Evolutionary conservation across 495 filamentous ascomycete species (phyloP).

Genomic region (Podospora conica): DNA sequence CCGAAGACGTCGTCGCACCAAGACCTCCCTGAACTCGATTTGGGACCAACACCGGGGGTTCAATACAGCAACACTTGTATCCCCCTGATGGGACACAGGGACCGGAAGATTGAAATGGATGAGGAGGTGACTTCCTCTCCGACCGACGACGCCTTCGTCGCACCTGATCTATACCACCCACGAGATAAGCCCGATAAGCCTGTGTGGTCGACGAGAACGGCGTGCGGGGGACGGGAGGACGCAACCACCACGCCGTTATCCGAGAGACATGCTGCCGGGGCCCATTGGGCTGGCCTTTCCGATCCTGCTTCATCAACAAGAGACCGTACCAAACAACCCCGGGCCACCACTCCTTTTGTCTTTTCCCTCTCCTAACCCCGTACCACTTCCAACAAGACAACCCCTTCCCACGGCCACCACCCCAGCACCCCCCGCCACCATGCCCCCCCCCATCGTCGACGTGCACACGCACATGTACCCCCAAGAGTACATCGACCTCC

Average conservation of each 20-base stretch:
- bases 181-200: not conserved
- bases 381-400: not conserved
- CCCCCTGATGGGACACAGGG: not conserved
- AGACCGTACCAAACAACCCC: not conserved
- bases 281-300: not conserved
- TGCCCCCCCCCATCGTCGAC: conserved; percentile 55
- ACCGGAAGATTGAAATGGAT: not conserved
- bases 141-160: not conserved
- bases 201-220: not conserved
- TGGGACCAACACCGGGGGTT: too few relatives aligned
- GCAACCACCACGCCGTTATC: not conserved
- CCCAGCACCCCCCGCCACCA: conserved; percentile 15
- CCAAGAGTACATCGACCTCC: conserved; percentile 71
- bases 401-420: too few relatives aligned
- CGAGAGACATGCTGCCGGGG: not conserved
- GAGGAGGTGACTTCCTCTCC: not conserved
- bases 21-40: not conserved
- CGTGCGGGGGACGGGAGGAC: not conserved
- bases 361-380: not conserved
- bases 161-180: not conserved
- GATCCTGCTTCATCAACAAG: not conserved
- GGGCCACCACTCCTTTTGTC: not conserved
- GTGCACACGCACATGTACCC: conserved; percentile 96
- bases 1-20: not conserved
- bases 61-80: too few relatives aligned